Base-by-base conservation (phyloP, 768 basidiomycete species). In the Fomitopsis serialis region DNA sequence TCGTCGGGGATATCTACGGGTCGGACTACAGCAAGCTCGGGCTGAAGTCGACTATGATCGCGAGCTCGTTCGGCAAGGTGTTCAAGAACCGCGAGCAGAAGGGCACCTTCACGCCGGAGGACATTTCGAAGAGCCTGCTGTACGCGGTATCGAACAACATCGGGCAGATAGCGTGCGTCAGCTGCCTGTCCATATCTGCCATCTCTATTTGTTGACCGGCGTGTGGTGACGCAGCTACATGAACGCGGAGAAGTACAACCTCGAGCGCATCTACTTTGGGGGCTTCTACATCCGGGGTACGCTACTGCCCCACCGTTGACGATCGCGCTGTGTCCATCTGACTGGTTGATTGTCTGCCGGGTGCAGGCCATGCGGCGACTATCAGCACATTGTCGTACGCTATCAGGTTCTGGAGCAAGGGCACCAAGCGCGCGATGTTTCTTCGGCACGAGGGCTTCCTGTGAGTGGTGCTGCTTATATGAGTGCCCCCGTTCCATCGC, bases 121-220 rank as follows among this genome's bases (percentile, higher is more conserved):
- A 99, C 65, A 94, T 99, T 66, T 92, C 90, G 68, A 85, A 85
- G 68, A 94, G 92, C 70, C 72, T 99, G 67, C 77, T 99, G 29
- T 98, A 98, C 68, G 96, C 95, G 15, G 82, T 99, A 56, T 95
- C 92, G 62, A 99, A 99, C 73, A 99, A 99, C 70, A 99, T 99
- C 61, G 97, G 97, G 15, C 97, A 99, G 71, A 98, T 99, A 73
- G 97, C 97, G 96, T 99, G 70, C 68, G 94, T 87, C 43, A 52
- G 40, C 43, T 52, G 34, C 42, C 47, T 50, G 13, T 32, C 12
- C 23, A 25, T 3, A 37, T 22, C 24, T 22, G 22, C 5, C 17
- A 9, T 35, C 29, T 19, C n/a, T 48, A 13, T 48, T 44, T 50
- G 22, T 50, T 50, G 45, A 56, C 22, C 19, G 25, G 37, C 42